phyloP scores from a whole-genome alignment of 2,329 filamentous ascomycete species.

The Aspergillus sp. region DNA sequence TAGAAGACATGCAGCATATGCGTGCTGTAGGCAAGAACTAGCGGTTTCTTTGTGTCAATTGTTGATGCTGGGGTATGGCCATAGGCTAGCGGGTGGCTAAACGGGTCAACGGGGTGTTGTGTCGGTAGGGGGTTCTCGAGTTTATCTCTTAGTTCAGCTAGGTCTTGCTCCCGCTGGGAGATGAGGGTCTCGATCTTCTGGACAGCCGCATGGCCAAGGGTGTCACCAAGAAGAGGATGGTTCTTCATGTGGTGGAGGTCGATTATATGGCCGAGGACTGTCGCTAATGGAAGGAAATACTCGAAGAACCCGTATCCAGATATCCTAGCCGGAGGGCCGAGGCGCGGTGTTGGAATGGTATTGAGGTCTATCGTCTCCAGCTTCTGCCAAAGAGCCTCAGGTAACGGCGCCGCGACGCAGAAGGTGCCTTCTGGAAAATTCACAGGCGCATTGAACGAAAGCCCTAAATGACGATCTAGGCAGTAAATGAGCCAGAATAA shows the following conservation, averaged over 20 bases:
- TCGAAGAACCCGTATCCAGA: constrained; percentile 8
- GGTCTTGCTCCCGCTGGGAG: constrained; percentile 10
- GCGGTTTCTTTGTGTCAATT: not conserved
- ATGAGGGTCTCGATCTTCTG: constrained; percentile 4
- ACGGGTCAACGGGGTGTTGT: no score
- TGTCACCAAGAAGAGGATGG: constrained; percentile 6
- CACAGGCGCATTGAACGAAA: constrained; percentile 8
- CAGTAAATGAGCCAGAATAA: constrained; percentile 11
- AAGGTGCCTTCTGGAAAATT: constrained; percentile 9
- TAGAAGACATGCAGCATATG: constrained; percentile 12
- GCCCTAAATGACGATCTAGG: constrained; percentile 6
- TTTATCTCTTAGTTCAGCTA: not conserved
- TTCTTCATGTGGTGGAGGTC: constrained; percentile 7
- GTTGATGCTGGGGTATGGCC: not conserved
- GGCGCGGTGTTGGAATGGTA: not conserved
- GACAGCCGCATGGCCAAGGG: not conserved
- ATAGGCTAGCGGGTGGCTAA: no score
- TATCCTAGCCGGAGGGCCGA: constrained; percentile 4
- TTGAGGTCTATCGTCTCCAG: constrained; percentile 5
- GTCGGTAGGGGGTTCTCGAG: not conserved
- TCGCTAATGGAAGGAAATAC: constrained; percentile 10
- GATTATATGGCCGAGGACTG: constrained; percentile 9
- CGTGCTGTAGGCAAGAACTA: constrained; percentile 7
- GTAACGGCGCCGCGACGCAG: constrained; percentile 2
- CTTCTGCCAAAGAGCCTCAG: constrained; percentile 3